Base-by-base conservation (phyloP, 208 protist genomes). In the Leptomonas seymouri region DNA sequence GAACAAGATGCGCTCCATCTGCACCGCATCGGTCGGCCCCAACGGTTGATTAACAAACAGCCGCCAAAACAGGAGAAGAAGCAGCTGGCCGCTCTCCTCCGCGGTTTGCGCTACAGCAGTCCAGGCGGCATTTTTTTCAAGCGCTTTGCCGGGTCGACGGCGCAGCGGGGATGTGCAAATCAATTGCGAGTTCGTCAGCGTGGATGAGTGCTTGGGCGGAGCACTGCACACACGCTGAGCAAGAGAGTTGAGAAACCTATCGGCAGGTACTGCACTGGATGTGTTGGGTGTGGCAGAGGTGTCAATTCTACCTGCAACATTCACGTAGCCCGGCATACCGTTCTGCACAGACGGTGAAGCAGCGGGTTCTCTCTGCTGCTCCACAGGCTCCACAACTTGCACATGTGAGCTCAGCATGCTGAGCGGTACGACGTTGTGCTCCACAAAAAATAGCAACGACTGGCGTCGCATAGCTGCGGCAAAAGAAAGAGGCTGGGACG, bases 391-490 rank as follows among this genome's bases (percentile, higher is more conserved):
- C 18, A 18, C 39, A 14, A 59, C 1, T 34, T 39, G 30, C 42
- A 69, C 54, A 25, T 39, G 60, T 2, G 63, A 41, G 39, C 27
- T 25, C 4, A 73, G 62, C 27, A 78, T 1, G 39, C 72, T 82
- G 51, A 82, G 68, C 3, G 78, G 67, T 2, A 79, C 72, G 9
- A 81, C 66, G 46, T 87, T 56, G 49, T 81, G 68, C 0, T 27
- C 36, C 0, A 90, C 60, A 79, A 91, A 93, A 62, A 71, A 89
- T 16, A 91, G 64, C 14, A 91, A 28, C 3, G 81, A 76, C 28
- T 70, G 74, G 31, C 88, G 88, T 14, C 81, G 83, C 36, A 72
- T 23, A 21, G 76, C 66, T 28, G 61, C 50, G 5, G 66, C 71
- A 27, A 54, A 69, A 36, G 57, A 63, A 23, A 74, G 39, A 6